Conservation (phyloP, 2,329 filamentous ascomycete genomes). For the Plectosphaerella plurivora region DNA sequence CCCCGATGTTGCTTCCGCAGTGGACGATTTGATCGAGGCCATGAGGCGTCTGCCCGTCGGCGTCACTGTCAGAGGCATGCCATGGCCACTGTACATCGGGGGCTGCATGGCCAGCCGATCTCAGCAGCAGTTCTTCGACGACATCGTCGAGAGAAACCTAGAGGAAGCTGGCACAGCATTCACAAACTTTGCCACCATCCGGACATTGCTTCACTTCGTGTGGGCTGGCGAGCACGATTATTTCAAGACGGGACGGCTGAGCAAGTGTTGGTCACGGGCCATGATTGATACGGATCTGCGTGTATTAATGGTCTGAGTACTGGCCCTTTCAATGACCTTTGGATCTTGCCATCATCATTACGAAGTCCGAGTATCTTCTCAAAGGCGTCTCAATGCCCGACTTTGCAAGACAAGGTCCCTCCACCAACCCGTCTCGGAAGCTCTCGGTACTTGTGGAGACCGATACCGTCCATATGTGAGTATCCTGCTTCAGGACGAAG, state of each 20-base stretch:
- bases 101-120: conserved; percentile 4
- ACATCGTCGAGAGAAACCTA: conserved; percentile 3
- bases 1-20: background rate
- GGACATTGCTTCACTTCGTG: background rate
- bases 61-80: conserved; percentile 2
- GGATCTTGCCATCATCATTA: too few species aligned
- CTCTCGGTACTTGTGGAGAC: too few species aligned
- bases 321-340: too few species aligned
- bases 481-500: background rate
- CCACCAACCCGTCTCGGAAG: too few species aligned
- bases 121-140: conserved; percentile 5
- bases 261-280: background rate
- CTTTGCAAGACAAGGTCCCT: too few species aligned
- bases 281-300: background rate
- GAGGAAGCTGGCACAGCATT: conserved; percentile 1
- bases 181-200: conserved; percentile 6
- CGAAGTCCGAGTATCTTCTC: too few species aligned
- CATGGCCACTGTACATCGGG: conserved; percentile 6
- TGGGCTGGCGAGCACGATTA: background rate
- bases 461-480: too few species aligned
- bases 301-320: background rate
- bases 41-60: background rate
- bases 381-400: background rate
- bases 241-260: background rate
- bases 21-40: conserved; percentile 1